Evolutionary conservation across 257 asterid genomes (phyloP).

Genomic region (Penstemon davidsonii): DNA sequence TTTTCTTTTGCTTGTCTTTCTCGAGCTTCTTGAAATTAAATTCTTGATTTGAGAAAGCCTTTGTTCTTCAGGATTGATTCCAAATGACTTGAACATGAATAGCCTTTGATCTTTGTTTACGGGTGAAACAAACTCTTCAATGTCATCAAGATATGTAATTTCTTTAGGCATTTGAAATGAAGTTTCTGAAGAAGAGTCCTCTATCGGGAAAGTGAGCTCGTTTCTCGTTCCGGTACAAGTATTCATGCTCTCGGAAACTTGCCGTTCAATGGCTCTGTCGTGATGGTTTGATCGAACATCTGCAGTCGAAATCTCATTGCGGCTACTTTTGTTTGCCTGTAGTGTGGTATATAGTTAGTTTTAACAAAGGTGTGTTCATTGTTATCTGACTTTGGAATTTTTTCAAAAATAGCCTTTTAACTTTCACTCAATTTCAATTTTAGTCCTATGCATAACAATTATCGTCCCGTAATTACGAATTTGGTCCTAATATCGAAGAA

Average conservation of each 20-base stretch:
- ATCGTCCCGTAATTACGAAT: too few species aligned
- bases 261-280: too few species aligned
- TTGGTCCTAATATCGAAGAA: too few species aligned
- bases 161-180: constrained; percentile 39
- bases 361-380: background rate
- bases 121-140: constrained; percentile 59
- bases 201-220: background rate
- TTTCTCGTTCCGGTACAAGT: too few species aligned
- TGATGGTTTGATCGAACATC: constrained; percentile 1
- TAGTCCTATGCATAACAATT: too few species aligned
- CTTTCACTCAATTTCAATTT: too few species aligned
- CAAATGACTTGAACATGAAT: constrained; percentile 56
- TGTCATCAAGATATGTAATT: constrained; percentile 57
- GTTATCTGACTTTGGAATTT: background rate
- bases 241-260: too few species aligned
- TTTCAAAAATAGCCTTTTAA: background rate
- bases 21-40: constrained; percentile 21
- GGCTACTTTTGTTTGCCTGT: constrained; percentile 30
- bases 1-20: constrained; percentile 30
- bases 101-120: constrained; percentile 51
- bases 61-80: constrained; percentile 11
- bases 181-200: constrained; percentile 44
- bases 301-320: constrained; percentile 11
- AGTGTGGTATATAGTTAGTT: background rate
- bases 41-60: constrained; percentile 9